Evolutionary conservation across 495 filamentous ascomycete species (phyloP), one percentile per base, ranked within the genome.

Genomic region (Penicillium turbatum): DNA sequence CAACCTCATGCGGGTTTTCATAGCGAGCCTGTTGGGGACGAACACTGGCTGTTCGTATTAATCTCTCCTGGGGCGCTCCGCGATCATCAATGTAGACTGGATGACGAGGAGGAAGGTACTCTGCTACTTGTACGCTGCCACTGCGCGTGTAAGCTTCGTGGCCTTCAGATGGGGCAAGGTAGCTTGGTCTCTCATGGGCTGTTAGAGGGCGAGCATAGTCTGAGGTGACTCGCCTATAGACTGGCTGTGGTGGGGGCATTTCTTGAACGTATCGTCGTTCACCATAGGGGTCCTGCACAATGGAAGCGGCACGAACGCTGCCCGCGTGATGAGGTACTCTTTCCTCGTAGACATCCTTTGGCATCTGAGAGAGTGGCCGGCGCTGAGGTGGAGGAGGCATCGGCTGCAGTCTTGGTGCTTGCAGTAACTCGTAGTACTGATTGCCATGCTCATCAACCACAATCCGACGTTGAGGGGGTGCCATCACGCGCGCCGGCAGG

Each of bases 361-460:
- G 59, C 35, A 69, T 48, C 46, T 65, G 74, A 27, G 64, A 67
- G 5, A 62, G 15, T 19, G 64, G 61, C 60, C 55, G 63, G 6
- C 73, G 62, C n/a, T 79, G 72, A 17, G 79, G 79, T 13, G 80
- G 72, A 24, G 79, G 79, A 16, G 81, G 79, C 40, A 81, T 71
- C n/a, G 73, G 65, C 34, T 81, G 79, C 17, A 66, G 31, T 39
- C 69, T 60, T 2, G 71, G 63, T 13, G 71, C 66, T 17, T 79
- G 68, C 16, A 79, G 62, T 6, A 83, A 76, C 63, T 87, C 86
- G 42, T 86, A 70, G 59, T 85, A 92, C 60, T 87, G 78, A 51
- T 83, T 83, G 19, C 87, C 87, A 68, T 80, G 82, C 48, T 85
- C 79, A 64, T 90, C 87, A 41, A 90, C 70, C 39, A 89, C 69